Percentiles rank a stretch among this genome's conserved stretches.
phyloP scores from a whole-genome alignment of 192 early-diverging fungal genomes.

The Podila epicladia region DNA sequence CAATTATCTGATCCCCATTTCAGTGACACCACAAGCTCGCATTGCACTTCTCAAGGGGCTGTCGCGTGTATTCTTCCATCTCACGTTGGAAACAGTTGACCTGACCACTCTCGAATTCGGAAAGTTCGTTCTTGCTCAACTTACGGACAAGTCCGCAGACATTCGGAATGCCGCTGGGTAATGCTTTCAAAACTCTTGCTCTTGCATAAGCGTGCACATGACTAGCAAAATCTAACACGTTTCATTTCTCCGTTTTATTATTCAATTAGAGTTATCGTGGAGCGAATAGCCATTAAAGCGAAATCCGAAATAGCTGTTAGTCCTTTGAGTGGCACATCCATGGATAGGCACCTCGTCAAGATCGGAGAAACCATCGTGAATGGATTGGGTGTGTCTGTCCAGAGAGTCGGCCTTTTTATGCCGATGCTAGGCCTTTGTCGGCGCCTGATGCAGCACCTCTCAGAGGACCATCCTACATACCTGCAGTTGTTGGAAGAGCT shows the following conservation, averaged over 20 bases:
- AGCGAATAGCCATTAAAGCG: slow-evolving; percentile 10
- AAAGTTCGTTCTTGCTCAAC: slow-evolving; percentile 10
- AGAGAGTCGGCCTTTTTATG: background rate
- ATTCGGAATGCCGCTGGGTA: slow-evolving; percentile 25
- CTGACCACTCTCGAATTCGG: slow-evolving; percentile 19
- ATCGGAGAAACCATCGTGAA: slow-evolving; percentile 17
- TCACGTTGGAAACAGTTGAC: slow-evolving; percentile 4
- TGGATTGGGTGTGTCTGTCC: background rate
- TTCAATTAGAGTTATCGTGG: slow-evolving; percentile 13
- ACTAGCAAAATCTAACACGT: background rate
- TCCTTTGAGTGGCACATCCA: slow-evolving; percentile 6
- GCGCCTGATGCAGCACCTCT: slow-evolving; percentile 21
- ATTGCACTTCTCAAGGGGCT: slow-evolving; percentile 18
- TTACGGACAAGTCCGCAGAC: slow-evolving; percentile 3
- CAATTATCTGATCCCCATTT: slow-evolving; percentile 16
- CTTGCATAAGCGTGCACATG: background rate
- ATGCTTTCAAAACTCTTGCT: background rate
- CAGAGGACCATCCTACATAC: slow-evolving; percentile 32
- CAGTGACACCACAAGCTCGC: background rate
- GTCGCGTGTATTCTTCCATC: slow-evolving; percentile 26
- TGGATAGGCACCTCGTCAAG: slow-evolving; percentile 10
- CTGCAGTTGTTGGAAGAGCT: slow-evolving; percentile 10
- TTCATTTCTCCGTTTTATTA: background rate
- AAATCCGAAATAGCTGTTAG: slow-evolving; percentile 3
- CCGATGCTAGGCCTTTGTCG: slow-evolving; percentile 8